Conservation (phyloP, 306 rosid genomes). For the Crataegus laevigata region DNA sequence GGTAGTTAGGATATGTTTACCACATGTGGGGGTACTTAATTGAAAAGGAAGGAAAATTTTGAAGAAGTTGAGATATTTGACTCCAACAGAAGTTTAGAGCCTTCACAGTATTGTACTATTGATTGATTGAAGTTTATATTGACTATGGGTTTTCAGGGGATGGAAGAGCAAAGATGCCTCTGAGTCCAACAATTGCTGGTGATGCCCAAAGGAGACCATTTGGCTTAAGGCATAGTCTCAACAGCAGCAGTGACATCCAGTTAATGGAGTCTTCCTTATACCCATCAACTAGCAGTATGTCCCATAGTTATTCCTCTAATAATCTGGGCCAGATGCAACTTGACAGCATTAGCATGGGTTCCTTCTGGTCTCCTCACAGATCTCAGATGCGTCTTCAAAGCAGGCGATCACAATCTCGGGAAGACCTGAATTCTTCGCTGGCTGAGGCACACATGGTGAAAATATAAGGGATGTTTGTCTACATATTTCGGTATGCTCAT, state of each 20-base stretch:
- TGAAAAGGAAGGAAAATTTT: neutral
- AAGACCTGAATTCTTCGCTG: slow-evolving; percentile 72
- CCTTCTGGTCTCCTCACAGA: slow-evolving; percentile 79
- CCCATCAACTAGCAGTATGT: slow-evolving; percentile 54
- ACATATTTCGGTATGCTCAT: slow-evolving; percentile 39
- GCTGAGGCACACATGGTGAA: slow-evolving; percentile 71
- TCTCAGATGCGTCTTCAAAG: slow-evolving; percentile 91
- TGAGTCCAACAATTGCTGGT: slow-evolving; percentile 71
- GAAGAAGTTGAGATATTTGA: neutral
- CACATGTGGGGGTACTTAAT: neutral
- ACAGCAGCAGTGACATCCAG: slow-evolving; percentile 50
- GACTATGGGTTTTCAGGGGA: slow-evolving; percentile 47
- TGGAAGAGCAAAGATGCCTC: slow-evolving; percentile 82
- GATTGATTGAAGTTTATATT: slow-evolving; percentile 9
- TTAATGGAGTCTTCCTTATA: slow-evolving; percentile 58
- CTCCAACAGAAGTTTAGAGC: neutral
- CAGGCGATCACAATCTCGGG: slow-evolving; percentile 93
- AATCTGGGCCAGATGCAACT: slow-evolving; percentile 82
- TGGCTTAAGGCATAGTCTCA: slow-evolving; percentile 40
- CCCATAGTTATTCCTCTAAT: slow-evolving; percentile 78
- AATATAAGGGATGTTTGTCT: slow-evolving; percentile 40
- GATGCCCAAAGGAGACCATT: slow-evolving; percentile 51
- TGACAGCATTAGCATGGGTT: slow-evolving; percentile 45
- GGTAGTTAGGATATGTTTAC: neutral
- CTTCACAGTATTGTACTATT: neutral